A percentile compares a stretch with the other conserved stretches of the same genome.
Evolutionary conservation across 352 stramenopile genomes (phyloP).

Genomic region (Pythium myriotylum): DNA sequence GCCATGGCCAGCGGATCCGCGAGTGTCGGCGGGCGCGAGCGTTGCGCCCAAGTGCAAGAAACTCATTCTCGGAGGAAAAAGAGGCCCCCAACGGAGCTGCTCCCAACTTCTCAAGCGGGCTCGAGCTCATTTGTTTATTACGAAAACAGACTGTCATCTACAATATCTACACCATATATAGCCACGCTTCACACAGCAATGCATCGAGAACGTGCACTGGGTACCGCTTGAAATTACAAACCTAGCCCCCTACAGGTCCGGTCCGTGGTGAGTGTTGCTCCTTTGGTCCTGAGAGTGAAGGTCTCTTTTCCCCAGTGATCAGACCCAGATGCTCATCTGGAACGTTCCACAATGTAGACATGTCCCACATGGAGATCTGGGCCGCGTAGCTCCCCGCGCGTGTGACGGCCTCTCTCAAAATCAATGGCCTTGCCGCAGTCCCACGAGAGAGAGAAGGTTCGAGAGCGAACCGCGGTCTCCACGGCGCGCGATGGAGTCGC

Average conservation of each 20-base stretch:
- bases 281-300: conserved; percentile 27
- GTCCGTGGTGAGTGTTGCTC: conserved; percentile 23
- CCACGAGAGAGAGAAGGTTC: no score
- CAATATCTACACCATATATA: neutral
- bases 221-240: conserved; percentile 1
- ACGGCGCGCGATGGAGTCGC: conserved; percentile 21
- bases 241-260: conserved; percentile 3
- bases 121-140: conserved; percentile 3
- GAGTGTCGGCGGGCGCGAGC: conserved; percentile 9
- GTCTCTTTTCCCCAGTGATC: no score
- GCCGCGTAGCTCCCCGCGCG: no score
- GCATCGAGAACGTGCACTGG: neutral
- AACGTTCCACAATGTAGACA: conserved; percentile 2
- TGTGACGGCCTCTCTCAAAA: no score
- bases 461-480: conserved; percentile 18
- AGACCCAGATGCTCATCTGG: no score
- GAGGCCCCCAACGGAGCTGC: neutral
- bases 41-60: conserved; percentile 31
- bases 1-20: conserved; percentile 21
- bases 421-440: no score
- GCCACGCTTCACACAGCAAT: neutral
- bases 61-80: conserved; percentile 35
- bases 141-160: neutral
- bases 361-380: conserved; percentile 12
- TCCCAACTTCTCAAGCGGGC: conserved; percentile 20